Base-by-base conservation (phyloP, 345 rosid species). In the Brassica cretica region DNA sequence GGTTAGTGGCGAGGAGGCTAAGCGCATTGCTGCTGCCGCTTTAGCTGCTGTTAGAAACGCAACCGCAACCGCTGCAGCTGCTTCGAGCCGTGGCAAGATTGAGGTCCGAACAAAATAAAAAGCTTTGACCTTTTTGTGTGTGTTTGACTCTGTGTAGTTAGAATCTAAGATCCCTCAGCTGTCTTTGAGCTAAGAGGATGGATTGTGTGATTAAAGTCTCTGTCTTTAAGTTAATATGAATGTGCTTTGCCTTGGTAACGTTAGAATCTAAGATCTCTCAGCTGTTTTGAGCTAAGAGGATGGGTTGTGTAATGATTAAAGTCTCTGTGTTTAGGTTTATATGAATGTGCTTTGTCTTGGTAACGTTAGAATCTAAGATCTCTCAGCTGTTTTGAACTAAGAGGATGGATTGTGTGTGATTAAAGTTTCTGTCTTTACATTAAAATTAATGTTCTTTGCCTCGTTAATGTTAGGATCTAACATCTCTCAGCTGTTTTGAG, bases 31-130 rank as follows among this genome's bases (percentile, higher is more conserved):
- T 18, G 89, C 94, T 8, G 93, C 97, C 64, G 98, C 97, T 65
- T 84, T 94, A 33, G 86, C 90, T 73, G 98, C 98, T 1, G 95
- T 91, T 16, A 88, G 80, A 87, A 90, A 87, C 71, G 96, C 94
- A 56, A 82, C 91, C 53, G 97, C 91, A 71, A 83, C 90, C 3
- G 91, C 89, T 6, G 90, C 87, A 19, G 89, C 87, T 58, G 89
- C 91, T 18, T 76, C 85, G 4, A 81, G 73, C 78, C 80, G 83
- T 66, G 98, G 97, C 30, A 90, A 89, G 84, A 84, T 90, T 80
- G 97, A 88, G 98, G 98, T 89, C 56, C 66, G 84, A 14, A 14
- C 15, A 14, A 46, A 14, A 41, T 5, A 35, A 2, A 24, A 2
- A 68, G 33, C 62, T 83, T 18, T 46, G 16, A 1, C 64, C 14